These are phyloP conservation scores for Aspergillus sp. DNA, from an alignment of 2,329 filamentous ascomycete genomes.

Conservation along the genomic window DNA sequence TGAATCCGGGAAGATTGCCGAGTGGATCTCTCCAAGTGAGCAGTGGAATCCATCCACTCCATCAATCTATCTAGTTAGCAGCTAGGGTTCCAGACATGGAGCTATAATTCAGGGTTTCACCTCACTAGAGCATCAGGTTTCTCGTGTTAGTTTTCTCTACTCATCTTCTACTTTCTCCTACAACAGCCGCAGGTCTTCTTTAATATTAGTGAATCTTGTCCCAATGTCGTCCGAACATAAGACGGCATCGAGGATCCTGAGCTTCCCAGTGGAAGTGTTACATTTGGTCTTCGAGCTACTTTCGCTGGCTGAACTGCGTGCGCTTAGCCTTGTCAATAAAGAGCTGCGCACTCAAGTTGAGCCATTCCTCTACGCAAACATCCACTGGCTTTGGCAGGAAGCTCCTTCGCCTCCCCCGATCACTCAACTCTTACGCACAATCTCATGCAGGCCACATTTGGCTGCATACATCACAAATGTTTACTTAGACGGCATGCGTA, in stretches of 20 bases:
- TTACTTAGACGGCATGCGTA: constrained; percentile 7
- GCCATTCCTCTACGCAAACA: constrained; percentile 22
- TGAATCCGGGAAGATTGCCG: too few relatives aligned
- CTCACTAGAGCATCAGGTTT: too few relatives aligned
- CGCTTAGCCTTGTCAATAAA: constrained; percentile 19
- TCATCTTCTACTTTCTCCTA: too few relatives aligned
- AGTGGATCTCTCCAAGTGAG: too few relatives aligned
- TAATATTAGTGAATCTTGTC: too few relatives aligned
- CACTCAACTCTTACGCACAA: constrained; percentile 17
- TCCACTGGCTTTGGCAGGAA: constrained; percentile 19
- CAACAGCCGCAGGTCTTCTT: too few relatives aligned
- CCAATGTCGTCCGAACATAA: background rate
- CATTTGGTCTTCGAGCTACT: constrained; percentile 20
- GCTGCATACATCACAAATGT: constrained; percentile 17
- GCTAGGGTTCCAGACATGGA: too few relatives aligned
- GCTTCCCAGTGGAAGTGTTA: constrained; percentile 19
- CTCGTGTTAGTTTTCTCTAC: too few relatives aligned
- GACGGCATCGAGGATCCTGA: background rate
- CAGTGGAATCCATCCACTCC: too few relatives aligned
- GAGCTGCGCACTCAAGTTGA: constrained; percentile 16
- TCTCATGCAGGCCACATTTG: constrained; percentile 20
- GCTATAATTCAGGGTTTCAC: too few relatives aligned
- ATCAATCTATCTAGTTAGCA: too few relatives aligned
- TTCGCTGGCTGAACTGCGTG: constrained; percentile 14
- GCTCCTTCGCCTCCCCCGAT: constrained; percentile 17